Conservation (phyloP, 2,329 filamentous ascomycete species). For the Aureobasidium sp. region DNA sequence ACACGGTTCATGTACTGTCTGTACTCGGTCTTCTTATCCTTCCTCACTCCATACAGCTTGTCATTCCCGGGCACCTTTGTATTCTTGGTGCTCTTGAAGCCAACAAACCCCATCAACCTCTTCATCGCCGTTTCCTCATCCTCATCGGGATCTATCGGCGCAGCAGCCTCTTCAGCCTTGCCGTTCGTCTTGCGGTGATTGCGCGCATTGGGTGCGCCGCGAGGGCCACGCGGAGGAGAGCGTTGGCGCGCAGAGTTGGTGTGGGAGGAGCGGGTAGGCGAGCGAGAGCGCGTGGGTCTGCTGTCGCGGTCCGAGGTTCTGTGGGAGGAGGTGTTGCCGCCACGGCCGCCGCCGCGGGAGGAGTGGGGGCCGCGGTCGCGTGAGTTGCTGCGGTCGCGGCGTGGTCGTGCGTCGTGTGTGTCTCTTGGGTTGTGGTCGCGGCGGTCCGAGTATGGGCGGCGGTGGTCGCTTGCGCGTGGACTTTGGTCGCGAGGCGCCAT, state of each 20-base stretch:
- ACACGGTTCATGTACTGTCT: conserved; percentile 92
- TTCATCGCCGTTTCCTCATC: conserved; percentile 66
- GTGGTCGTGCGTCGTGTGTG: background rate
- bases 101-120: conserved; percentile 81
- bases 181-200: conserved; percentile 9
- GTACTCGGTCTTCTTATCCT: conserved; percentile 92
- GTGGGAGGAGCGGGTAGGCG: background rate
- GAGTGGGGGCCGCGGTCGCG: conserved; percentile 1
- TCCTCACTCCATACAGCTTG: conserved; percentile 66
- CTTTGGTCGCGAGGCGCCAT: conserved; percentile 9
- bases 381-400: conserved; percentile 5
- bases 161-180: conserved; percentile 19
- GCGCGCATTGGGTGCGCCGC: background rate
- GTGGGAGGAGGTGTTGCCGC: background rate
- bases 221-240: background rate
- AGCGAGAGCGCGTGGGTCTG: background rate
- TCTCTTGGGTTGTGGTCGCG: background rate
- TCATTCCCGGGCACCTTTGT: conserved; percentile 82
- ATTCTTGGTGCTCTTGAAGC: conserved; percentile 78
- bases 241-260: background rate
- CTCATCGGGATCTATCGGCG: conserved; percentile 29
- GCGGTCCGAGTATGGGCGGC: background rate
- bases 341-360: background rate
- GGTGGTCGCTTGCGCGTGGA: background rate
- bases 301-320: background rate